Conservation (phyloP, 2,329 filamentous ascomycete genomes). For the Venturia pyrina region DNA sequence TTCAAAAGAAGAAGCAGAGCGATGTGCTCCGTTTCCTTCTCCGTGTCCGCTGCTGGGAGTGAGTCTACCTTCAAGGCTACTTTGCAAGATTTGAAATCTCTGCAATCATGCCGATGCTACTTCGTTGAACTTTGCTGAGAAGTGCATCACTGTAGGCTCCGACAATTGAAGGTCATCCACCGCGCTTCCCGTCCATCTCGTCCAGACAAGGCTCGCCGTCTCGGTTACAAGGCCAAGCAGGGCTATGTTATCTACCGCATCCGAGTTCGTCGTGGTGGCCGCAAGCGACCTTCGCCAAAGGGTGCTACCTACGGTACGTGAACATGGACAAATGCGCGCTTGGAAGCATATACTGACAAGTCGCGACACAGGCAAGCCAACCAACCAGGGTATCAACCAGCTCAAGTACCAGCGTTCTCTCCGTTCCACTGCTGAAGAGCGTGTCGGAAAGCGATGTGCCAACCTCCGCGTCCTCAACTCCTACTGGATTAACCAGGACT, state of each 20-base stretch:
- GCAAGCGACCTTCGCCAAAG: conserved; percentile 94
- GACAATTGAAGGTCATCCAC: conserved; percentile 99
- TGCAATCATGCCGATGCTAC: conserved; percentile 46
- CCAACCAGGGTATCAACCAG: conserved; percentile 99
- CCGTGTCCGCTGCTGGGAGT: conserved; percentile 93
- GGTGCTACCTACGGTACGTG: conserved; percentile 94
- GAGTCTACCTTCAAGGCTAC: conserved; percentile 29
- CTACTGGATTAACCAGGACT: conserved; percentile 99
- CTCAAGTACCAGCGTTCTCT: conserved; percentile 99
- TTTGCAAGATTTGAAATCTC: neutral
- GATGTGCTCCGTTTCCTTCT: conserved; percentile 99
- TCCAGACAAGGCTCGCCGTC: conserved; percentile 99
- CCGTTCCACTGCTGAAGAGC: conserved; percentile 96
- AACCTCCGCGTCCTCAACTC: conserved; percentile 99
- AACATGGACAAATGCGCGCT: conserved; percentile 10
- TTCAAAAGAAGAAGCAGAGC: conserved; percentile 99
- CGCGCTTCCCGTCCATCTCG: conserved; percentile 95
- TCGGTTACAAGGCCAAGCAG: conserved; percentile 99
- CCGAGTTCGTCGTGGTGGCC: conserved; percentile 95
- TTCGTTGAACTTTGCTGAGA: conserved; percentile 99
- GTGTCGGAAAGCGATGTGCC: conserved; percentile 97
- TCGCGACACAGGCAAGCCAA: conserved; percentile 75
- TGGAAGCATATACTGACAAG: neutral
- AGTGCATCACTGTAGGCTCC: conserved; percentile 99
- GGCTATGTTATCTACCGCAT: conserved; percentile 99